Evolutionary conservation across 2,329 filamentous ascomycete genomes (phyloP), one percentile per base, ranked within the genome.

Genomic region (Arthrobotrys conoides): DNA sequence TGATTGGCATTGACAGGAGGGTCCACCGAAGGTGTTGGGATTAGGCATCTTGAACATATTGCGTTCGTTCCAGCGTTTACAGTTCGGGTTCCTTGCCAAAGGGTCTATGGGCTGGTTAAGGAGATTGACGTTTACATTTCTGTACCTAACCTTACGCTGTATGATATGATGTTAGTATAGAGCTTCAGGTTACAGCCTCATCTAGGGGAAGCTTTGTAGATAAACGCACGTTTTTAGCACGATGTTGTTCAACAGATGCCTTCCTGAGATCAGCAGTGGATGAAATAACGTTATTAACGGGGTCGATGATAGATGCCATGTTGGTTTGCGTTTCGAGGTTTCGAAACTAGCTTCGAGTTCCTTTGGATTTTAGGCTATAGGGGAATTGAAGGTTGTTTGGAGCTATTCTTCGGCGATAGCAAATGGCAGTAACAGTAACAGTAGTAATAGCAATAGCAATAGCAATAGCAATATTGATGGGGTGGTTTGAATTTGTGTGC

Each of bases 141-240:
- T 77, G 65, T 82, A 82, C 67, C 81, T 81, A 46, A 82, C 72
- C 77, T 80, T 81, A 67, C 81, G 81, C 81, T 82, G 55, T 27
- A 70, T 30, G 2, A n/a, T n/a, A 14, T n/a, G 20, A 14, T n/a
- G 20, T 41, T 44, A 61, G 57, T 41, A 24, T 18, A 18, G 16
- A n/a, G 51, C 33, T 18, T 51, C 10, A 12, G 22, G 3, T 12
- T 24, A 5, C 24, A 3, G 38, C 16, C 24, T 27, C 38, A 69
- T 55, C 30, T 53, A 36, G 14, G 46, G 14, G 66, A 65, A 18
- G 16, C 27, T 30, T 6, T 2, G n/a, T 18, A 22, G 59, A 51
- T 24, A 24, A 59, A 81, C 80, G 63, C 61, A 82, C 81, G 76
- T 82, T 81, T 73, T 82, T 82, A 57, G 76, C 79, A 38, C 81